Evolutionary conservation across 805 yeast genomes (phyloP).

Genomic region (Ogataea ganodermae): DNA sequence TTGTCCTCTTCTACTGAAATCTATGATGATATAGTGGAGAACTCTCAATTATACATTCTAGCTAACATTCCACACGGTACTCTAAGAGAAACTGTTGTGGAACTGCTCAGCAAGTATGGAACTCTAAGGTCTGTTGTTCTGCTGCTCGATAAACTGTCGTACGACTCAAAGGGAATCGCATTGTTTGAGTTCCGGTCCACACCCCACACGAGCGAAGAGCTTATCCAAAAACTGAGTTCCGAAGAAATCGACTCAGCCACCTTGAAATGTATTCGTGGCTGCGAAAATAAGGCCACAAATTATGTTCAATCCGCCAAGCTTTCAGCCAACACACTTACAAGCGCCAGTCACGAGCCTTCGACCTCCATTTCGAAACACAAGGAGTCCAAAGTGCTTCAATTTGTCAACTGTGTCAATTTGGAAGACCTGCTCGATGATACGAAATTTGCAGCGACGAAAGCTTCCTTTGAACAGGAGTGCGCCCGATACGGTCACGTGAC

Average conservation of each 20-base stretch:
- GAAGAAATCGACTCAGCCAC: slow-evolving; percentile 39
- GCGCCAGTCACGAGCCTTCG: slow-evolving; percentile 12
- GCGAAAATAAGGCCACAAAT: slow-evolving; percentile 32
- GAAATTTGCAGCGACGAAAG: slow-evolving; percentile 48
- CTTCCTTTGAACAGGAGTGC: slow-evolving; percentile 55
- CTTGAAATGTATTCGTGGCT: slow-evolving; percentile 41
- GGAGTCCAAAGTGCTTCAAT: slow-evolving; percentile 53
- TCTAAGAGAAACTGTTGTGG: slow-evolving; percentile 45
- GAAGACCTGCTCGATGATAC: slow-evolving; percentile 59
- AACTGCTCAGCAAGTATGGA: slow-evolving; percentile 44
- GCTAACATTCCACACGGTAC: slow-evolving; percentile 45
- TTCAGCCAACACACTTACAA: slow-evolving; percentile 24
- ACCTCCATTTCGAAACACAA: slow-evolving; percentile 22
- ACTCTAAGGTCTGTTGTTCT: slow-evolving; percentile 43
- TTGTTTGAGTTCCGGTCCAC: slow-evolving; percentile 47
- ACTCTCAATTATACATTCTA: slow-evolving; percentile 29
- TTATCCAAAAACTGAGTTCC: slow-evolving; percentile 37
- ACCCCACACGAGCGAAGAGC: slow-evolving; percentile 23
- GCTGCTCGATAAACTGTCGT: slow-evolving; percentile 48
- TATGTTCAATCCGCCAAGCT: slow-evolving; percentile 27
- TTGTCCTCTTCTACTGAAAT: slow-evolving; percentile 33
- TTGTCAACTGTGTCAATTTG: slow-evolving; percentile 65
- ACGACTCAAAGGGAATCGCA: slow-evolving; percentile 57
- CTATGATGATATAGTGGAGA: slow-evolving; percentile 43
- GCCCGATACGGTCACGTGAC: slow-evolving; percentile 52